phyloP scores from a whole-genome alignment of 129 eudicot species.

The Deinandra increscens region DNA sequence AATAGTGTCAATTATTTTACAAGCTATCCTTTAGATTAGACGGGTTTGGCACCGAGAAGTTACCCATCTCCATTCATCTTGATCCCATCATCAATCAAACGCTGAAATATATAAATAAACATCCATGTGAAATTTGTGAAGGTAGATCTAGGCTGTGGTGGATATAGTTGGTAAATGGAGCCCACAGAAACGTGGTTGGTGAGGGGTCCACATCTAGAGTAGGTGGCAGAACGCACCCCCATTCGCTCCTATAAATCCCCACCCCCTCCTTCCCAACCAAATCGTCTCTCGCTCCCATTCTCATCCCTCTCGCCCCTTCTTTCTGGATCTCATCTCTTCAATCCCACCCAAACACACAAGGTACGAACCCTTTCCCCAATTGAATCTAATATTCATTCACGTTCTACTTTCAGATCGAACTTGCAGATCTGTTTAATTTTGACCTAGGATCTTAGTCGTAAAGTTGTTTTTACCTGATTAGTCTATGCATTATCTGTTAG shows the following conservation, averaged over 20 bases:
- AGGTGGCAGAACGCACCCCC: not conserved
- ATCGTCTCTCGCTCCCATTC: not conserved
- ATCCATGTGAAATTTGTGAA: no score
- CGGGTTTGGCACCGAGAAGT: no score
- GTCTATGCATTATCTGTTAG: not conserved
- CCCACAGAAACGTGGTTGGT: slow-evolving; percentile 9
- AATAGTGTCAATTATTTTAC: no score
- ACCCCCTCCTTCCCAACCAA: not conserved
- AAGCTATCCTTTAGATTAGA: no score
- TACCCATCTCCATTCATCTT: no score
- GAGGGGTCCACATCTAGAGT: slow-evolving; percentile 20
- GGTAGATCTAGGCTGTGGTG: not conserved
- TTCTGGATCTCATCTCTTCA: not conserved
- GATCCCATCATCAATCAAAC: no score
- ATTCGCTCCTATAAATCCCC: not conserved
- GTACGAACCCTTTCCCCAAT: not conserved
- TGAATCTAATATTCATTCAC: not conserved
- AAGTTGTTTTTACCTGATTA: not conserved
- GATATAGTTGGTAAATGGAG: slow-evolving; percentile 8
- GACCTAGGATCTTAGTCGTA: not conserved
- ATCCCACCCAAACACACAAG: not conserved
- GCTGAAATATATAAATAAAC: no score
- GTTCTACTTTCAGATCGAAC: not conserved
- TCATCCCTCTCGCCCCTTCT: not conserved
- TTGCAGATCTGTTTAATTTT: not conserved